Evolutionary conservation across 2,329 filamentous ascomycete genomes (phyloP).

Genomic region (Cytospora piceicola): DNA sequence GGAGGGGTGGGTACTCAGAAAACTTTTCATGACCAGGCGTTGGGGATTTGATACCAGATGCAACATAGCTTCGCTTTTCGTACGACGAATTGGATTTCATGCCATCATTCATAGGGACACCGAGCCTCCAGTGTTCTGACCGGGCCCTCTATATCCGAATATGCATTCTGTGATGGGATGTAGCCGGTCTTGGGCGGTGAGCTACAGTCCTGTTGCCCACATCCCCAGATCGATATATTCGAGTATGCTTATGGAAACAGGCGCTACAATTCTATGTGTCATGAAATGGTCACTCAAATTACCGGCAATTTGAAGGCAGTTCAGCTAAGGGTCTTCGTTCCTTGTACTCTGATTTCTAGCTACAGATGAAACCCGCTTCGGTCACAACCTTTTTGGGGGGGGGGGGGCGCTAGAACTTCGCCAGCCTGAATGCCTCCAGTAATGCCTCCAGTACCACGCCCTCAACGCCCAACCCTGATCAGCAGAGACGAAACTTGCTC

Average conservation of each 20-base stretch:
- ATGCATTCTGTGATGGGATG: background rate
- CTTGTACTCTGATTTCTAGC: background rate
- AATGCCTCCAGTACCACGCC: background rate
- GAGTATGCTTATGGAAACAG: too few relatives aligned
- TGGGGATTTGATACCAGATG: slow-evolving; percentile 29
- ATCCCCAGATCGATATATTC: too few relatives aligned
- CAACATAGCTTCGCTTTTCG: slow-evolving; percentile 18
- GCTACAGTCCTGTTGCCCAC: too few relatives aligned
- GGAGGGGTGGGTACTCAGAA: background rate
- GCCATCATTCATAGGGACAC: background rate
- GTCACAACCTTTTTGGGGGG: background rate
- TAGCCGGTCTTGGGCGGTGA: too few relatives aligned
- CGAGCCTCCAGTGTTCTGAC: background rate
- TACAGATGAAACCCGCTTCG: background rate
- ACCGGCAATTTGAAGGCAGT: too few relatives aligned
- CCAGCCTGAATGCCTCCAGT: too few relatives aligned
- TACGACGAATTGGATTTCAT: background rate
- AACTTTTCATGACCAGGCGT: slow-evolving; percentile 24
- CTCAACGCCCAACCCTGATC: background rate
- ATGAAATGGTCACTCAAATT: too few relatives aligned
- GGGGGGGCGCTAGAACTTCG: background rate
- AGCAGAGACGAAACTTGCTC: background rate
- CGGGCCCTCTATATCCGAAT: background rate
- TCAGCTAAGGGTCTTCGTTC: background rate
- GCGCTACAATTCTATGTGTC: too few relatives aligned